Conservation (phyloP, 2,329 filamentous ascomycete genomes). For the Exserohilum turcica region DNA sequence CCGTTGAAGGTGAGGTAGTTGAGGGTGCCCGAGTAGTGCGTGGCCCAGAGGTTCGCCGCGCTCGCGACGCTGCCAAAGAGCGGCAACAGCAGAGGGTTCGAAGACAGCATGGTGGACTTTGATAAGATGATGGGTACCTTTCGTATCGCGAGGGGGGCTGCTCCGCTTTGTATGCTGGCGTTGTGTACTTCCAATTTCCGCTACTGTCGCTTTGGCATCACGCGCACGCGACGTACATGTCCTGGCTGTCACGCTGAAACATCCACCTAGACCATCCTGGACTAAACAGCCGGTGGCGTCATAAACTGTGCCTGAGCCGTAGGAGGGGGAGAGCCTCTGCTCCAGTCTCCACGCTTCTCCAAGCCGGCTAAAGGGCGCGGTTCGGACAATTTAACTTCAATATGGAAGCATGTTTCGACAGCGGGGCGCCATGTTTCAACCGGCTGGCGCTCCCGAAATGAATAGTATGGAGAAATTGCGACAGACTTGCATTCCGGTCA, state of each 20-base stretch:
- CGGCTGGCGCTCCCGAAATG: slow-evolving; percentile 9
- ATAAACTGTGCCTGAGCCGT: slow-evolving; percentile 9
- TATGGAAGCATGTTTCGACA: slow-evolving; percentile 18
- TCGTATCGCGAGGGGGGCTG: neutral
- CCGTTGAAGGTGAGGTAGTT: slow-evolving; percentile 35
- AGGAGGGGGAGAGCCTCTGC: slow-evolving; percentile 10
- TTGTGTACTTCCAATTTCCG: slow-evolving; percentile 6
- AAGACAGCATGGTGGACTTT: slow-evolving; percentile 28
- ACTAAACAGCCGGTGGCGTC: slow-evolving; percentile 8
- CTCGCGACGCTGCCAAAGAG: slow-evolving; percentile 33
- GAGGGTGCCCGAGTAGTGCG: slow-evolving; percentile 40
- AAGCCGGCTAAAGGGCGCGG: slow-evolving; percentile 18
- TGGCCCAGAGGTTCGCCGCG: slow-evolving; percentile 36
- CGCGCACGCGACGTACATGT: slow-evolving; percentile 15
- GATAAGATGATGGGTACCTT: neutral
- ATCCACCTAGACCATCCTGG: slow-evolving; percentile 7
- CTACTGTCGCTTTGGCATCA: slow-evolving; percentile 14
- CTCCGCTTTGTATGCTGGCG: slow-evolving; percentile 17
- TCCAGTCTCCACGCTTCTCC: slow-evolving; percentile 7
- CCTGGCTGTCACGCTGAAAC: slow-evolving; percentile 22
- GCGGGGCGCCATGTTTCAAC: slow-evolving; percentile 17
- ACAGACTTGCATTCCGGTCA: slow-evolving; percentile 4
- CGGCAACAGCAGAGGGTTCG: slow-evolving; percentile 28
- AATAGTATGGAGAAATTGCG: slow-evolving; percentile 15
- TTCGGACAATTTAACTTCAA: slow-evolving; percentile 20